A percentile compares a stretch with the other conserved stretches of the same genome.
These are phyloP conservation scores for Penicillium diatomitis DNA, from an alignment of 495 filamentous ascomycete genomes.

Conservation along the genomic window DNA sequence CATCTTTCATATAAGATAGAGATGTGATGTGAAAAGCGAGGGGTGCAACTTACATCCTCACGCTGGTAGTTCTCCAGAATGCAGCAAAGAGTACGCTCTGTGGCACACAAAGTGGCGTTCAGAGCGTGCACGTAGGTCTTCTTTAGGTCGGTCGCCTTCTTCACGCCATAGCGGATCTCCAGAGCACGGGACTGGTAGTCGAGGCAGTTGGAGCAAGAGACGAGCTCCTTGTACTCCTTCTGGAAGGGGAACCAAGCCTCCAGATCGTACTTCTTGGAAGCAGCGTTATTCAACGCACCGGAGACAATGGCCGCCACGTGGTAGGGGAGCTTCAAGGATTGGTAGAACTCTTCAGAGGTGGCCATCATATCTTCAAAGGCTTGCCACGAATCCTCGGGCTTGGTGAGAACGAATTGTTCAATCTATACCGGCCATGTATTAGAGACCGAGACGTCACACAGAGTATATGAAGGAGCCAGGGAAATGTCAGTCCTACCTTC, in stretches of 20 bases:
- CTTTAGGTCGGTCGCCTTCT: constrained; percentile 66
- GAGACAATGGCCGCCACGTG: constrained; percentile 89
- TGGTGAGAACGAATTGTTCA: constrained; percentile 89
- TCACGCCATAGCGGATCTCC: constrained; percentile 75
- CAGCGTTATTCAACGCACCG: constrained; percentile 88
- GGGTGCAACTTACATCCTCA: constrained; percentile 51
- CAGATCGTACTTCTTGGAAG: constrained; percentile 89
- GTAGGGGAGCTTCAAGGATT: constrained; percentile 81
- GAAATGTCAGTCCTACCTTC: constrained; percentile 48
- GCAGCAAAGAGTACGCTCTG: constrained; percentile 89
- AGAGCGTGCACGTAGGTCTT: constrained; percentile 94
- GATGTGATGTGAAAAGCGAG: too few relatives aligned
- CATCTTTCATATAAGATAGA: too few relatives aligned
- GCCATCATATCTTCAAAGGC: constrained; percentile 87
- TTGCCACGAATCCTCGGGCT: constrained; percentile 92
- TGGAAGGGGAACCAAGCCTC: constrained; percentile 98
- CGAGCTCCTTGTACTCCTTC: constrained; percentile 93
- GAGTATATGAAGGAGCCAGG: not conserved
- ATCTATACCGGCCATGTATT: constrained; percentile 35
- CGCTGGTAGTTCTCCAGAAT: constrained; percentile 95
- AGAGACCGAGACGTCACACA: not conserved
- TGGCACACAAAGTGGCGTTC: constrained; percentile 87
- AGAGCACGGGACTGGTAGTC: constrained; percentile 88
- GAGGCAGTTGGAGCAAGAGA: constrained; percentile 92
- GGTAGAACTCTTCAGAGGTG: constrained; percentile 87